Evolutionary conservation across 345 rosid species (phyloP), one percentile per base, ranked within the genome.

Genomic region (Heritiera fomes): DNA sequence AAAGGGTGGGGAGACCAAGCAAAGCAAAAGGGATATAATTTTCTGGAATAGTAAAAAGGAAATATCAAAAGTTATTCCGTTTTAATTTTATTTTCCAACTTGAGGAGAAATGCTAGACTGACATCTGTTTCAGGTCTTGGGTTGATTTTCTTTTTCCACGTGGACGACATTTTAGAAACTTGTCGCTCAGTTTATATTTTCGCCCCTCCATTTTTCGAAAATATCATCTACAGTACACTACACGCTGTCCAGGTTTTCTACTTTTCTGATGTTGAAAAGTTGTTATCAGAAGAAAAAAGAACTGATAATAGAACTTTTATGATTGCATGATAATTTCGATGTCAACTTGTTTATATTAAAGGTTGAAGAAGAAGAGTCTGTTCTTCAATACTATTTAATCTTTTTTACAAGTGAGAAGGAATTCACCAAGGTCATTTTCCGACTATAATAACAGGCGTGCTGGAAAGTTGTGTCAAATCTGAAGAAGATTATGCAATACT

Each of bases 41-140:
- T 71, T 81, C 56, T 77, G 80, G 78, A 71, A 58, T 17, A 43
- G 61, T 14, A 14, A 68, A 68, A 41, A 23, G 38, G 3, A 34
- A 34, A 34, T 34, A 34, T 34, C 4, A 53, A 34, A 81, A 63
- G 47, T 53, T 79, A 65, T 65, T 74, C 67, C 7, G 63, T 50
- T 50, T 38, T 13, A 5, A 0, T 30, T 32, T 53, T 13, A 7
- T 58, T 79, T 45, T 8, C 38, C 53, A 23, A 4, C 30, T 14
- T 40, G 50, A 18, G 7, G 55, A 30, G 49, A 50, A 32, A 64
- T 28, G 32, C 66, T 63, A 64, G 28, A 53, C 20, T 5, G 64
- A 63, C 63, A 62, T 23, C 20, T 70, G 74, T 70, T 49, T 47
- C 20, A 70, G 58, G 13, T 47, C 14, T 15, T 6, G 20, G 60